Conservation (phyloP, 2,329 filamentous ascomycete species). For the Aspergillus caelatus region DNA sequence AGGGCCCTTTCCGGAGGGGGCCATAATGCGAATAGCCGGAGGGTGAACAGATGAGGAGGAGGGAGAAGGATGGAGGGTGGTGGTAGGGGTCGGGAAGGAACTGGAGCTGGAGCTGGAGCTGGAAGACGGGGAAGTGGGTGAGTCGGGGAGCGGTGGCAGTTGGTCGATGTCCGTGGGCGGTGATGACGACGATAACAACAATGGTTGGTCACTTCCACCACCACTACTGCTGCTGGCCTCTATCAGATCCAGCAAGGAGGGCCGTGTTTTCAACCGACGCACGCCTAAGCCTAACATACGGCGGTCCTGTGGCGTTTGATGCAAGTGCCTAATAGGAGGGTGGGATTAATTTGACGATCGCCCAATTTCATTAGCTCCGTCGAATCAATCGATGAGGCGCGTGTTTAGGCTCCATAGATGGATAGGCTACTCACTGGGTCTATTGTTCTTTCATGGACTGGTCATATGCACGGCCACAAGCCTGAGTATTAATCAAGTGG, state of each 20-base stretch:
- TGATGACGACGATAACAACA: slow-evolving; percentile 26
- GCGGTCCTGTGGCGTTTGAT: slow-evolving; percentile 2
- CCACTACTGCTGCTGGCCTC: slow-evolving; percentile 16
- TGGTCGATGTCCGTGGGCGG: slow-evolving; percentile 43
- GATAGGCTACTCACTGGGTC: background rate
- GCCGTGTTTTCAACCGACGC: slow-evolving; percentile 61
- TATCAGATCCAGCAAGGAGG: slow-evolving; percentile 66
- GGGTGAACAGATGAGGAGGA: slow-evolving; percentile 22
- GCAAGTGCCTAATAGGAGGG: background rate
- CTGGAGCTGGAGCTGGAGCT: slow-evolving; percentile 24
- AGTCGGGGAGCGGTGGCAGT: slow-evolving; percentile 50
- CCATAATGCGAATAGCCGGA: slow-evolving; percentile 40
- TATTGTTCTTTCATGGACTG: background rate
- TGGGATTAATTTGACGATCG: background rate
- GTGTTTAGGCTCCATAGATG: background rate
- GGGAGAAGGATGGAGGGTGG: slow-evolving; percentile 25
- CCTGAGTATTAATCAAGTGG: background rate
- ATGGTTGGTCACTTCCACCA: slow-evolving; percentile 13
- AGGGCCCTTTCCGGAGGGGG: slow-evolving; percentile 46
- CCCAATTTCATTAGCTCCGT: background rate
- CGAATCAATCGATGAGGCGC: background rate
- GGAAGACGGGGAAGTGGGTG: slow-evolving; percentile 40
- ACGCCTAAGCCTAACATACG: slow-evolving; percentile 60
- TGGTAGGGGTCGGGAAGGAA: slow-evolving; percentile 35
- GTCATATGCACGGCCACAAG: background rate